Conservation (phyloP, 768 basidiomycete species). For the Boletus vermiculosoides region DNA sequence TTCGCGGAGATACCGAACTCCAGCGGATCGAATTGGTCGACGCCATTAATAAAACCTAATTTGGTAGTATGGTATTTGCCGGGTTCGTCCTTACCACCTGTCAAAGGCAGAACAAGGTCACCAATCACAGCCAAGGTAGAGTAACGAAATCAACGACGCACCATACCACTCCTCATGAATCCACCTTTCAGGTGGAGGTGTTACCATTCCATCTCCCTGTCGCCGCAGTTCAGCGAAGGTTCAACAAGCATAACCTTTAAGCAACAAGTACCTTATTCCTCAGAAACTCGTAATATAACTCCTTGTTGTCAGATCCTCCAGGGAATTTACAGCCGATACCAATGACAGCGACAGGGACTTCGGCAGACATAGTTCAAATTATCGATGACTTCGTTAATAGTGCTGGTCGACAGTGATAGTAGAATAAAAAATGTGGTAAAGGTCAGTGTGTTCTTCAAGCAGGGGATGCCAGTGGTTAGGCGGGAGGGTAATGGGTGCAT, state of each 20-base stretch:
- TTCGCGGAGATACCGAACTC: slow-evolving; percentile 36
- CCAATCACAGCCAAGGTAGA: not conserved
- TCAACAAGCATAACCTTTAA: not conserved
- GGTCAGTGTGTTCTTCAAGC: not conserved
- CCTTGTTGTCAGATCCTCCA: slow-evolving; percentile 32
- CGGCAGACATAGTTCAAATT: slow-evolving; percentile 26
- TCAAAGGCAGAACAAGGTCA: not conserved
- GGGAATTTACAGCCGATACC: slow-evolving; percentile 36
- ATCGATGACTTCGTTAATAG: not conserved
- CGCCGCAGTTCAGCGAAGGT: not conserved
- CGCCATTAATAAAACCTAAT: slow-evolving; percentile 30
- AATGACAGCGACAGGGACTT: slow-evolving; percentile 30
- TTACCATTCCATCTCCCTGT: slow-evolving; percentile 32
- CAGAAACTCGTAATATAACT: slow-evolving; percentile 31
- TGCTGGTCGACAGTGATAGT: not conserved
- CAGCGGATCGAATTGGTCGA: slow-evolving; percentile 35
- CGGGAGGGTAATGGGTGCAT: not conserved
- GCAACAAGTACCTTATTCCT: slow-evolving; percentile 24
- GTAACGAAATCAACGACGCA: slow-evolving; percentile 8
- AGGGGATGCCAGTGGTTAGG: not conserved
- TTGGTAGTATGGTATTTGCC: slow-evolving; percentile 31
- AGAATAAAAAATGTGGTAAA: not conserved
- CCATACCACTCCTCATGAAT: slow-evolving; percentile 33
- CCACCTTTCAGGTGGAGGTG: slow-evolving; percentile 30
- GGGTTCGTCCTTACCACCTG: slow-evolving; percentile 32